These are phyloP conservation scores for Lentithecium fluviatile DNA, from an alignment of 495 filamentous ascomycete genomes.

Conservation along the genomic window DNA sequence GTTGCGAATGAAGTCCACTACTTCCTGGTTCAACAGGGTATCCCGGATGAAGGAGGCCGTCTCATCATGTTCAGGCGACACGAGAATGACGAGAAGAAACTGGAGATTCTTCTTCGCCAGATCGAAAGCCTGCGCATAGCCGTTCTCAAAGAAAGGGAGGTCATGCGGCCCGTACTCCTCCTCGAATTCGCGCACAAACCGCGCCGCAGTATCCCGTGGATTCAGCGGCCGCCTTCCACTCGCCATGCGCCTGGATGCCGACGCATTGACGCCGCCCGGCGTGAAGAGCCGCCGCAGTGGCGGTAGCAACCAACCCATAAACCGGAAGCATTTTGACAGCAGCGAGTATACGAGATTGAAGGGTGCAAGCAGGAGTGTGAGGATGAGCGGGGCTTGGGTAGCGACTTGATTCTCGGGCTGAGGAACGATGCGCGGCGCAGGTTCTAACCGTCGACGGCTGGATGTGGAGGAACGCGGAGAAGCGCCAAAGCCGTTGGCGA, in stretches of 20 bases:
- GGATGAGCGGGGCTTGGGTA: constrained; percentile 67
- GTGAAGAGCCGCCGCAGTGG: constrained; percentile 69
- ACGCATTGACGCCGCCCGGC: constrained; percentile 33
- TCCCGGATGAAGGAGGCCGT: constrained; percentile 78
- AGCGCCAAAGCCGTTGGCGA: constrained; percentile 58
- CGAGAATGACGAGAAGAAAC: constrained; percentile 78
- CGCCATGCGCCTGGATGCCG: constrained; percentile 55
- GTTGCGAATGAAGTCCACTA: constrained; percentile 69
- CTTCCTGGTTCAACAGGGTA: constrained; percentile 73
- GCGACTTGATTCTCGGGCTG: constrained; percentile 62
- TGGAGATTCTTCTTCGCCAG: constrained; percentile 85
- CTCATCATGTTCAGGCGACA: constrained; percentile 92
- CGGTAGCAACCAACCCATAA: constrained; percentile 74
- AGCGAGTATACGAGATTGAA: constrained; percentile 74
- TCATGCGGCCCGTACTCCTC: constrained; percentile 77
- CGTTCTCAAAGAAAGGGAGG: constrained; percentile 75
- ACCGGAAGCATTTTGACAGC: constrained; percentile 58
- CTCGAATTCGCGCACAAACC: constrained; percentile 89
- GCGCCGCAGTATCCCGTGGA: constrained; percentile 80
- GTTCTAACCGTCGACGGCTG: constrained; percentile 46
- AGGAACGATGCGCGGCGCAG: constrained; percentile 79
- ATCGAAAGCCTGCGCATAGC: constrained; percentile 88
- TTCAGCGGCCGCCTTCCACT: constrained; percentile 70
- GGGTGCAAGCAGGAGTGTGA: constrained; percentile 76
- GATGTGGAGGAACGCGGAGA: constrained; percentile 37